Evolutionary conservation across 1,139 yeast genomes (phyloP).

Genomic region (Magnusiomyces tetraspermus): DNA sequence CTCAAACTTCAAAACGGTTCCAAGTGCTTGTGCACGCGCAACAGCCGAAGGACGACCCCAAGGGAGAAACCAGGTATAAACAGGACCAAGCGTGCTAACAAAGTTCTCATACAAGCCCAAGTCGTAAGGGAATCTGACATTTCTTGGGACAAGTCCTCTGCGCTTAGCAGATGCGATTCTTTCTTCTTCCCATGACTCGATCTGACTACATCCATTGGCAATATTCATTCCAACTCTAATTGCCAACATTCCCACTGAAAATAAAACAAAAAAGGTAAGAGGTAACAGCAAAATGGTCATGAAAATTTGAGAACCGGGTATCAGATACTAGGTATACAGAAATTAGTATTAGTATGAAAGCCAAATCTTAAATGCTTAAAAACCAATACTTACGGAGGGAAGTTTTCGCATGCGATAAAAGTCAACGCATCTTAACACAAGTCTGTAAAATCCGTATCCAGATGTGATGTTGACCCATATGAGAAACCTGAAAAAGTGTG

Average conservation of each 20-base stretch:
- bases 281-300: constrained; percentile 51
- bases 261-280: constrained; percentile 47
- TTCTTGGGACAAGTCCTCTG: constrained; percentile 23
- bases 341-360: neutral
- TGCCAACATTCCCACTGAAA: constrained; percentile 50
- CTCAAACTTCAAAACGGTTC: constrained; percentile 40
- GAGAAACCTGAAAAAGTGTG: constrained; percentile 75
- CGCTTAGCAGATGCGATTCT: constrained; percentile 59
- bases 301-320: constrained; percentile 45
- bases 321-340: constrained; percentile 34
- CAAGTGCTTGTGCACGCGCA: constrained; percentile 5
- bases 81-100: constrained; percentile 31
- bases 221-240: constrained; percentile 51
- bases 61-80: constrained; percentile 52
- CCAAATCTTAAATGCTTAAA: neutral
- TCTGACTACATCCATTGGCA: constrained; percentile 70
- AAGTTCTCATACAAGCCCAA: constrained; percentile 48
- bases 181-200: constrained; percentile 88
- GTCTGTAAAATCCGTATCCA: constrained; percentile 39
- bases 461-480: constrained; percentile 56
- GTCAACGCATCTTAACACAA: constrained; percentile 36
- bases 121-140: constrained; percentile 68
- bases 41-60: constrained; percentile 36
- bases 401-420: constrained; percentile 47
- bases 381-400: constrained; percentile 39